Conservation (phyloP, 2,329 filamentous ascomycete genomes). For the Cylindrodendrum hubeiense region DNA sequence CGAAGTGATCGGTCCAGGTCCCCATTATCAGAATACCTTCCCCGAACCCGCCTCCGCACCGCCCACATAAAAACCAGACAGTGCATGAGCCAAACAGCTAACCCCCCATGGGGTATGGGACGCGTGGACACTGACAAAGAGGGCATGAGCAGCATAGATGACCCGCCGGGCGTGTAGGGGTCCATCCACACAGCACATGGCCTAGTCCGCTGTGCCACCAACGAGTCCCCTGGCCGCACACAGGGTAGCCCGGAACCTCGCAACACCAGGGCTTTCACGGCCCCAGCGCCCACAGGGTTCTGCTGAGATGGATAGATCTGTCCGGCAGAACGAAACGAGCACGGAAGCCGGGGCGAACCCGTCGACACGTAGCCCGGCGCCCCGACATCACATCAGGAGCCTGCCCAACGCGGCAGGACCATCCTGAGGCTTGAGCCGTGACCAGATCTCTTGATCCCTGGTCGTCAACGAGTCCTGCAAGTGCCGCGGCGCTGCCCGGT, state of each 20-base stretch:
- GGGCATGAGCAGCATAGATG: neutral
- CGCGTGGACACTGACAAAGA: slow-evolving; percentile 18
- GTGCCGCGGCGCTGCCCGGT: slow-evolving; percentile 1
- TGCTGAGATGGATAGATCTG: slow-evolving; percentile 14
- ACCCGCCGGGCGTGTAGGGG: neutral
- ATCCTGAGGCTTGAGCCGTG: neutral
- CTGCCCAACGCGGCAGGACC: too few species aligned
- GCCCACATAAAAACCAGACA: neutral
- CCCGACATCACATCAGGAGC: neutral
- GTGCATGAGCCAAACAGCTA: neutral
- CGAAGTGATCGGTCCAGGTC: neutral
- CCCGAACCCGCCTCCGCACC: neutral
- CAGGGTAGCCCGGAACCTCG: neutral
- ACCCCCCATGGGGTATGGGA: slow-evolving; percentile 15
- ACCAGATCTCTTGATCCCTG: neutral
- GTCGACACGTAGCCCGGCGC: neutral
- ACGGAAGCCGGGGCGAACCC: slow-evolving; percentile 3
- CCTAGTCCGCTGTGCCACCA: neutral
- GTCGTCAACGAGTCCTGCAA: neutral
- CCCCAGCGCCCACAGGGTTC: neutral
- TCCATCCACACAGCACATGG: neutral
- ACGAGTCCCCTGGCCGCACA: neutral
- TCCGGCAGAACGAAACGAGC: neutral
- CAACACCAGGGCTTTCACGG: slow-evolving; percentile 1
- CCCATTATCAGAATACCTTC: neutral